Base-by-base conservation (phyloP, 805 yeast species). In the Kuraishia capsulata region DNA sequence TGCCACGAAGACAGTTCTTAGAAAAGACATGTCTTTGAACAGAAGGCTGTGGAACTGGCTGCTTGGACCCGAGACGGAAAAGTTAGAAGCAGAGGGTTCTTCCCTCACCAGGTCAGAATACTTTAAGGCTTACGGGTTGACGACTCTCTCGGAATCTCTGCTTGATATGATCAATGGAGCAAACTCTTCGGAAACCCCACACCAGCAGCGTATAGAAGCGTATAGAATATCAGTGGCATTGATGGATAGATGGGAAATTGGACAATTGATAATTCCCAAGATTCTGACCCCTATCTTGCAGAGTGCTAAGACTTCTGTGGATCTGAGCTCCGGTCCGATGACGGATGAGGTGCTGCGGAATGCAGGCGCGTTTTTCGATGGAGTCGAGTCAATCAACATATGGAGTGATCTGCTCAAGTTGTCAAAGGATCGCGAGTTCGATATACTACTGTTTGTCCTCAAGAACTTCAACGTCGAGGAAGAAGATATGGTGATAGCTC, bases 181-280 rank as follows among this genome's bases (percentile, higher is more conserved):
- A 5, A 43, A 50, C 23, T 33, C 47, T 18, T 42, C 51, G 1
- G 45, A 43, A 4, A 43, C 59, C 1, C 38, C 44, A 5, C 49
- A 45, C 28, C 57, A 45, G 13, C 67, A 57, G 39, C 62, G 62
- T 21, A 60, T 74, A 2, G 71, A 66, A 18, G 78, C 83, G 0
- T 77, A 77, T 49, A 74, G 69, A 36, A 78, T 90, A 4, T 69
- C 86, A 2, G 61, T 80, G 3, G 76, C 92, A 1, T 67, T 89
- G 3, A 74, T 89, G 78, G 97, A 92, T 52, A 75, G 87, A 44
- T 92, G 97, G 97, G 98, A 92, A 57, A 78, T 92, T 31, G 94
- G 96, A 10, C 76, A 79, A 9, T 55, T 71, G 11, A 63, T 90
- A 1, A 76, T 88, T 1, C 94, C 96, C 0, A 58, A 64, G 20